These are phyloP conservation scores for Quercus variabilis DNA, from an alignment of 306 rosid genomes.

Conservation along the genomic window DNA sequence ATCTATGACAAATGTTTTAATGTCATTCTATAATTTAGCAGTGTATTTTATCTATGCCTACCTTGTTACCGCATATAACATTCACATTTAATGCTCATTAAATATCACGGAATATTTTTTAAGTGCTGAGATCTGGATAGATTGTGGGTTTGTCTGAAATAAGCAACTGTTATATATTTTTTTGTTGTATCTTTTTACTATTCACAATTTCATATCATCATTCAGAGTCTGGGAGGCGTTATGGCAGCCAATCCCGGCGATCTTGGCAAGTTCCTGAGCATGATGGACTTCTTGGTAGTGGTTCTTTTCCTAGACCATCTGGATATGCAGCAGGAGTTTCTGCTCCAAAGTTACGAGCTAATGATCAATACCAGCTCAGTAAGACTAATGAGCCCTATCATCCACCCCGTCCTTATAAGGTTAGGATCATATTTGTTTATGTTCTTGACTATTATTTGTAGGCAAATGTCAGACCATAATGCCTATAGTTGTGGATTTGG, in stretches of 20 bases:
- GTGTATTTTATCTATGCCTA: neutral
- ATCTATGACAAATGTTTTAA: neutral
- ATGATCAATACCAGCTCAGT: constrained; percentile 52
- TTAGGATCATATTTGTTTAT: constrained; percentile 22
- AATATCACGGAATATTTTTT: neutral
- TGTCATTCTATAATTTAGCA: neutral
- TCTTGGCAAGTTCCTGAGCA: constrained; percentile 92
- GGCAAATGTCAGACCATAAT: neutral
- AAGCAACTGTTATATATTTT: constrained; percentile 13
- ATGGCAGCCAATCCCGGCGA: constrained; percentile 64
- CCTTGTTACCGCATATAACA: neutral
- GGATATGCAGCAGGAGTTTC: constrained; percentile 68
- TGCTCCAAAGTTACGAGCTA: constrained; percentile 58
- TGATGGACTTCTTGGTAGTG: constrained; percentile 99
- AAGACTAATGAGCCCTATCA: constrained; percentile 85
- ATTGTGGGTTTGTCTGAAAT: constrained; percentile 9
- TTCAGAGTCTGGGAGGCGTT: constrained; percentile 69
- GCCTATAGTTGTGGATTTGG: neutral
- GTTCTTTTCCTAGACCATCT: constrained; percentile 87
- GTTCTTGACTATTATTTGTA: constrained; percentile 4
- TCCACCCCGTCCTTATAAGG: constrained; percentile 96
- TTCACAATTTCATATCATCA: constrained; percentile 26
- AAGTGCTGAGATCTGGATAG: neutral
- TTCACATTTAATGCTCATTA: too few relatives aligned
- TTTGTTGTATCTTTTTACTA: constrained; percentile 11